Conservation (phyloP, 2,329 filamentous ascomycete species). For the Aspergillus flavus region DNA sequence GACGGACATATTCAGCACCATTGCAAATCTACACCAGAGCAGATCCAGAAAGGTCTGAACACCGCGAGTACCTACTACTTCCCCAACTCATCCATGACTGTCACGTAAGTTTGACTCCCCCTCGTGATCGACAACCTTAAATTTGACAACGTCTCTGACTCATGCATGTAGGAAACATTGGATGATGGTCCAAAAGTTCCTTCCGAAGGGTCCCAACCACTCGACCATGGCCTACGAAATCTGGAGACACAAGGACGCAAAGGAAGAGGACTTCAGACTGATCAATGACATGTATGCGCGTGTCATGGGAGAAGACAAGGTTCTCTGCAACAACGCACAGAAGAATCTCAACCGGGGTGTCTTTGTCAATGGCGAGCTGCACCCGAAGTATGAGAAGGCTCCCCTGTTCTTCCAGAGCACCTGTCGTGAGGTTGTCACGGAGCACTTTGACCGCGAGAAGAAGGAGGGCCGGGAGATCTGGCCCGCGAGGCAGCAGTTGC, state of each 20-base stretch:
- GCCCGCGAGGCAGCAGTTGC: conserved; percentile 43
- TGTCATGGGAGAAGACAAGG: conserved; percentile 66
- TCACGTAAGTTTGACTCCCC: conserved; percentile 24
- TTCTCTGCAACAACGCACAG: conserved; percentile 61
- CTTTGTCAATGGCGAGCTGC: conserved; percentile 64
- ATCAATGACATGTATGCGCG: conserved; percentile 64
- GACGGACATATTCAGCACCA: conserved; percentile 54
- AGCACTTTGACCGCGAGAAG: conserved; percentile 51
- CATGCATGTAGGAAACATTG: conserved; percentile 52
- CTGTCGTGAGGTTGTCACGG: conserved; percentile 51
- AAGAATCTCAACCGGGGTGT: conserved; percentile 63
- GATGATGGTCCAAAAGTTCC: conserved; percentile 64
- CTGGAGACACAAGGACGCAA: conserved; percentile 61
- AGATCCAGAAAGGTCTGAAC: conserved; percentile 49
- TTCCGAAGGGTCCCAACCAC: conserved; percentile 54
- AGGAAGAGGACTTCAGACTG: conserved; percentile 57
- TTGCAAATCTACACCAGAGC: conserved; percentile 48
- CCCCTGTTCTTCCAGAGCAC: conserved; percentile 58
- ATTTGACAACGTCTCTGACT: conserved; percentile 19
- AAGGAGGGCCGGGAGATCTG: conserved; percentile 52
- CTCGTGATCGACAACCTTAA: conserved; percentile 1
- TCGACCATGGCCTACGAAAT: conserved; percentile 64
- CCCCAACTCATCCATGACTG: conserved; percentile 28
- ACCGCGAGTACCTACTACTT: conserved; percentile 30
- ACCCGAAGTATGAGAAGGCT: conserved; percentile 61